Percentiles rank a stretch among this genome's conserved stretches.
Conservation (phyloP, 805 yeast species). For the Helenozyma baotianmanensis region DNA sequence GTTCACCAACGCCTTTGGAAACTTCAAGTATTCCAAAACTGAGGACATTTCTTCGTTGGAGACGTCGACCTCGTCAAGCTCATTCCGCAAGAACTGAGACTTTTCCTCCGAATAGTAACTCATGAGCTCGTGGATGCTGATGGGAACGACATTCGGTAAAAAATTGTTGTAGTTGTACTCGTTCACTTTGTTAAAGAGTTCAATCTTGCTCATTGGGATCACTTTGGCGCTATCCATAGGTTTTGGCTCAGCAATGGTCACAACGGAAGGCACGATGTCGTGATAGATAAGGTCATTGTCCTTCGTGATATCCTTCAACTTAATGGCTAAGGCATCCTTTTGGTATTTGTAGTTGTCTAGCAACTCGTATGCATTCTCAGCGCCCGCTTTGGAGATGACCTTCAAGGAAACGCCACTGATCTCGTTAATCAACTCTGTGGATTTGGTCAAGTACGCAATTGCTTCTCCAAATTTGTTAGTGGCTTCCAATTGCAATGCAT, state of each 20-base stretch:
- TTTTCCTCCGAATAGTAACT: conserved; percentile 88
- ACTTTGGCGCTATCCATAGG: conserved; percentile 66
- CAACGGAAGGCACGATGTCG: conserved; percentile 60
- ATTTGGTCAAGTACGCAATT: conserved; percentile 55
- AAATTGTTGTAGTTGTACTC: conserved; percentile 45
- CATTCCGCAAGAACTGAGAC: conserved; percentile 68
- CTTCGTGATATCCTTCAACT: conserved; percentile 48
- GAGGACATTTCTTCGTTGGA: conserved; percentile 77
- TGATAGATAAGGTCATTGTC: conserved; percentile 92
- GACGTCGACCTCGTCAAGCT: conserved; percentile 69
- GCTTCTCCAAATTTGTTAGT: conserved; percentile 69
- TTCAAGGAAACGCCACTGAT: conserved; percentile 25
- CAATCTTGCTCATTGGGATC: conserved; percentile 45
- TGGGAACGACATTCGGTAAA: conserved; percentile 77
- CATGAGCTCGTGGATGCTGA: conserved; percentile 80
- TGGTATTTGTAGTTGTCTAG: conserved; percentile 40
- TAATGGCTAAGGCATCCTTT: conserved; percentile 35
- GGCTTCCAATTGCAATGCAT: conserved; percentile 52
- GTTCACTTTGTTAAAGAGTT: conserved; percentile 38
- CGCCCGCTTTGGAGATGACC: conserved; percentile 17
- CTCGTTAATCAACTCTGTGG: conserved; percentile 40
- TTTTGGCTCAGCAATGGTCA: conserved; percentile 60
- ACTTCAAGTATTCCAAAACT: conserved; percentile 71
- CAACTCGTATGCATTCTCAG: conserved; percentile 29
- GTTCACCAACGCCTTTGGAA: conserved; percentile 62